Evolutionary conservation across 2,329 filamentous ascomycete genomes (phyloP), one percentile per base, ranked within the genome.

Genomic region (Fusarium bactridioides): DNA sequence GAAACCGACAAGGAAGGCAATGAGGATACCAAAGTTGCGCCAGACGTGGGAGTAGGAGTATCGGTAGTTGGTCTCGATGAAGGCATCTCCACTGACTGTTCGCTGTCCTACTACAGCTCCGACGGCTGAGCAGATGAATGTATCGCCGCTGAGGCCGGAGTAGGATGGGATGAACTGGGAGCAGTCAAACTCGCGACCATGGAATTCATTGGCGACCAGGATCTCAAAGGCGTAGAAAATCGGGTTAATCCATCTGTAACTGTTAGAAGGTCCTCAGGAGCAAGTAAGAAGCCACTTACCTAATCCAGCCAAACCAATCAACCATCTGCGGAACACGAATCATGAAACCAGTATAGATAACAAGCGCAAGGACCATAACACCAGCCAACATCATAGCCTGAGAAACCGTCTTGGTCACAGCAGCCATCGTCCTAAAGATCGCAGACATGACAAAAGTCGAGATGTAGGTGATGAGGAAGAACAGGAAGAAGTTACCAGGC

Each of bases 161-260:
- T 87, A 89, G 0, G 82, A 79, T 0, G 87, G 87, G 3, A 88
- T 77, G 38, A 86, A 82, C 12, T 57, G 73, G 1, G 87, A 85
- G 69, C 92, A 94, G 3, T 82, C 80, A 53, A 90, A 91, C 1
- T 84, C 74, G 4, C 84, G 85, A 10, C 86, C 84, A 67, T 89
- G 86, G 73, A 93, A 92, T 78, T 96, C 93, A 79, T 94, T 95
- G 66, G 90, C 85, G 80, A 93, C 87, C 23, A 94, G 82, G 4
- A 89, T 87, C 78, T 94, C 92, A 73, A 94, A 95, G 4, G 87
- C 91, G 76, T 94, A 94, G 48, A 86, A 90, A 40, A 94, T 88
- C 1, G 92, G 92, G 66, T 94, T 91, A 56, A 94, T 85, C 82
- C 91, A 94, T 78, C 92, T 92, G 70, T 95, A 88, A 10, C 3